Percentiles rank a stretch among this genome's conserved stretches.
These are phyloP conservation scores for Candida loeiensis DNA, from an alignment of 805 yeast genomes.

Conservation along the genomic window DNA sequence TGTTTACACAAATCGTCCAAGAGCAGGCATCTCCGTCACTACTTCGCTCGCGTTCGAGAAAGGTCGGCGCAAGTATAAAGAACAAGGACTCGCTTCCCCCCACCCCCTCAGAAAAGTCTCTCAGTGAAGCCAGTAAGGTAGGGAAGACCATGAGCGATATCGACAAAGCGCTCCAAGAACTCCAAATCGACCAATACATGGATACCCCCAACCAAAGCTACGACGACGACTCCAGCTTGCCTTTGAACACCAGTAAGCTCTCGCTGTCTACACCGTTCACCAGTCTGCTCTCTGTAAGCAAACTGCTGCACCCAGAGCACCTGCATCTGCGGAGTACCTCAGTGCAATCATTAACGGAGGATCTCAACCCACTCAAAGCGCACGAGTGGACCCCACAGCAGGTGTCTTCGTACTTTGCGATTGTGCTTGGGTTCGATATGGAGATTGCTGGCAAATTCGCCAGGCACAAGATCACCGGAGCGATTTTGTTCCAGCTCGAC, in stretches of 20 bases:
- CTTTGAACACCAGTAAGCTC: constrained; percentile 1
- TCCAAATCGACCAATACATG: constrained; percentile 32
- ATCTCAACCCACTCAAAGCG: constrained; percentile 48
- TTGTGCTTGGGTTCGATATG: constrained; percentile 66
- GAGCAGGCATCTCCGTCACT: constrained; percentile 21
- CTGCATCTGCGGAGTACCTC: constrained; percentile 11
- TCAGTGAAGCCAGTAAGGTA: constrained; percentile 26
- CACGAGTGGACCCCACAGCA: constrained; percentile 80
- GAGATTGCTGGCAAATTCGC: constrained; percentile 76
- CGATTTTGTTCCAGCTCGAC: constrained; percentile 80
- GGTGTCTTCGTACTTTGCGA: constrained; percentile 71
- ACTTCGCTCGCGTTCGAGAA: constrained; percentile 53
- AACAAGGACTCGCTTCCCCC: constrained; percentile 10
- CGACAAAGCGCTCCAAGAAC: constrained; percentile 67
- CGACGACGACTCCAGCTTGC: neutral
- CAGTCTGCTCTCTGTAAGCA: neutral
- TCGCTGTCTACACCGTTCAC: constrained; percentile 1
- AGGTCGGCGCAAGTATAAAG: constrained; percentile 21
- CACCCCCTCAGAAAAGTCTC: constrained; percentile 10
- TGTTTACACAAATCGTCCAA: constrained; percentile 63
- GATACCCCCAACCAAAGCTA: constrained; percentile 1
- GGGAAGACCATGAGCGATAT: constrained; percentile 64
- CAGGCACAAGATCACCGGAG: constrained; percentile 85
- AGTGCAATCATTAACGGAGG: constrained; percentile 16
- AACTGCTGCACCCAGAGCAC: neutral